These are phyloP conservation scores for Jamesozyma lodderae DNA, from an alignment of 805 yeast species.

Conservation along the genomic window DNA sequence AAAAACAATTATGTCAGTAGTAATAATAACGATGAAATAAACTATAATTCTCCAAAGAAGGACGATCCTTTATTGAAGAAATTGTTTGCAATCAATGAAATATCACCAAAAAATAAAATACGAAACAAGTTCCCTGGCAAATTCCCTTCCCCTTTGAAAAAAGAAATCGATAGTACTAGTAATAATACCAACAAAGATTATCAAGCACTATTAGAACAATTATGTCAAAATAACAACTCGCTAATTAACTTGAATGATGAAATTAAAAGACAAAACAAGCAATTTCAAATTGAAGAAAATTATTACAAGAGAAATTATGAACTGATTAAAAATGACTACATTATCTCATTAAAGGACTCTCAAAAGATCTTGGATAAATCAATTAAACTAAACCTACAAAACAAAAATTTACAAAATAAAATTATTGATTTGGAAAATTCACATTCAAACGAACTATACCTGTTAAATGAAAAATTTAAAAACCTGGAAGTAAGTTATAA, in stretches of 20 bases:
- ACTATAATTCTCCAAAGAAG: slow-evolving; percentile 13
- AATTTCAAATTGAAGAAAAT: slow-evolving; percentile 7
- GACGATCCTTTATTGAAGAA: slow-evolving; percentile 21
- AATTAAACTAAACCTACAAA: slow-evolving; percentile 6
- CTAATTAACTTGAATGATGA: slow-evolving; percentile 9
- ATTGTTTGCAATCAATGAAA: slow-evolving; percentile 9
- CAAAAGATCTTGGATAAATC: slow-evolving; percentile 2
- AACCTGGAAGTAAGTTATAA: neutral
- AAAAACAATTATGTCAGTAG: slow-evolving; percentile 6
- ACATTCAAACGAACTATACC: slow-evolving; percentile 4
- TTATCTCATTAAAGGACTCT: slow-evolving; percentile 4
- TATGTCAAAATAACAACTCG: slow-evolving; percentile 17
- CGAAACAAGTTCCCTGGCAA: slow-evolving; percentile 22
- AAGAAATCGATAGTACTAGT: neutral
- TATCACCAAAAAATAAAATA: neutral
- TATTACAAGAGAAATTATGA: slow-evolving; percentile 21
- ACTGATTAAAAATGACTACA: slow-evolving; percentile 13
- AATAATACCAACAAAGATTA: slow-evolving; percentile 4
- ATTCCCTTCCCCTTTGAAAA: slow-evolving; percentile 23
- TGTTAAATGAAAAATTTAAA: slow-evolving; percentile 5
- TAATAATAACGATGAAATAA: slow-evolving; percentile 6
- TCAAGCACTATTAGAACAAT: slow-evolving; percentile 16
- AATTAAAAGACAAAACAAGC: slow-evolving; percentile 7
- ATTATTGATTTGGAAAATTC: neutral
- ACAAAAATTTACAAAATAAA: slow-evolving; percentile 7